phyloP scores from a whole-genome alignment of 78 protist species.

The Dictyostelium discoideum region dicty_2.7 NC_007089.4:4282501-4283000 shows the following conservation, averaged over 20 bases:
- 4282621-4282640: constrained; percentile 42
- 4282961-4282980: constrained; percentile 40
- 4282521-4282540: neutral
- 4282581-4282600: constrained; percentile 52
- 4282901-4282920: neutral
- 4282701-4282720: constrained; percentile 27
- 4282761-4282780: constrained; percentile 42
- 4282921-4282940: neutral
- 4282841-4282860: constrained; percentile 12
- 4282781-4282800: constrained; percentile 41
- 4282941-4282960: constrained; percentile 65
- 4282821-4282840: neutral
- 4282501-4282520: neutral
- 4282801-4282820: constrained; percentile 46
- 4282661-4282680: constrained; percentile 16
- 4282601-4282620: constrained; percentile 55
- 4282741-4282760: constrained; percentile 52
- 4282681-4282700: neutral
- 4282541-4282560: neutral
- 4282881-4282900: constrained; percentile 28
- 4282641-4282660: neutral
- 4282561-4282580: constrained; percentile 13
- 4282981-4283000: constrained; percentile 47
- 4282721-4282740: constrained; percentile 9
- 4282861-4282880: constrained; percentile 58